Base-by-base conservation (phyloP, 306 rosid species). In the Casuarina equisetifolia region DNA sequence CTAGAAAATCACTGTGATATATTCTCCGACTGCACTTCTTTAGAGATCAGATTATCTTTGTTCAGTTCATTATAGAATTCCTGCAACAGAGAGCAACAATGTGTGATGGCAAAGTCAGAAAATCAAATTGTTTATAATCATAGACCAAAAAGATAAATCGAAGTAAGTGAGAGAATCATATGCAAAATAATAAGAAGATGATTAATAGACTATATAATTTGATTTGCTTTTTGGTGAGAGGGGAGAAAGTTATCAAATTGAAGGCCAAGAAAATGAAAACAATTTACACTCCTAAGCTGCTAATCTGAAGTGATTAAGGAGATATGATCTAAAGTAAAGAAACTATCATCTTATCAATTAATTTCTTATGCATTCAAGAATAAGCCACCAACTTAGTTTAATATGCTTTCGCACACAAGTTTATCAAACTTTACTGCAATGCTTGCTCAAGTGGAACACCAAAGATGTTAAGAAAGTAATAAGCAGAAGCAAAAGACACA, bases 1-100 rank as follows among this genome's bases (percentile, higher is more conserved):
- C 78, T 82, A 77, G 87, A 82, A 95, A 85, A 62, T 91, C 87
- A 49, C 67, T 39, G 80, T 10, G 88, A 85, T 84, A 77, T 80
- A 86, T 82, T 72, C 70, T 81, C 91, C 4, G 91, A 86, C 76
- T 82, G 71, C 84, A 80, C 74, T 59, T 91, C 79, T 61, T 78
- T 67, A 3, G 88, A 76, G 51, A 79, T 20, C 79, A 74, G 64
- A 73, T 64, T 69, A 71, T 80, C 86, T 82, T 86, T 84, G 61
- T 54, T 63, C 40, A 89, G 78, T 69, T 80, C 82, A 79, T 79
- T 62, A 40, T 74, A 84, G 71, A 82, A 72, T 82, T 87, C 90
- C 98, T 92, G 76, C 73, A 81, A 70, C 70, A 76, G 75, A 55
- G 50, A 63, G 70, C 42, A 59, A 48, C 35, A 58, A 35, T 55